These are phyloP conservation scores for Linaria vulgaris DNA, from an alignment of 257 asterid species.

Conservation along the genomic window DNA sequence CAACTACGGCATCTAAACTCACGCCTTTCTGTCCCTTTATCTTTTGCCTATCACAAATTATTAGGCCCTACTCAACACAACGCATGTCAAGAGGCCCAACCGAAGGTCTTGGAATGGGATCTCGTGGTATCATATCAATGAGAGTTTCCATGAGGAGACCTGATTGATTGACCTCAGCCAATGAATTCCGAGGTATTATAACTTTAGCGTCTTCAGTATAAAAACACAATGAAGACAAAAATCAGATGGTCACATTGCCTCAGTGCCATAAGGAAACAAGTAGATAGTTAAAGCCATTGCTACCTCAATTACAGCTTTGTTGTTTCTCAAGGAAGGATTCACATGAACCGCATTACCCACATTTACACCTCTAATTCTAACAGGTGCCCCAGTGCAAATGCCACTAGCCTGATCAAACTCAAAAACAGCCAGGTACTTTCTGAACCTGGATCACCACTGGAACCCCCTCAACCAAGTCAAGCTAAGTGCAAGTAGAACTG, in stretches of 20 bases:
- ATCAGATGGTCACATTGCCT: slow-evolving; percentile 18
- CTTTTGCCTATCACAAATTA: slow-evolving; percentile 87
- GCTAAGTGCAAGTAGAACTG: slow-evolving; percentile 75
- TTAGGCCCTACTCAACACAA: slow-evolving; percentile 80
- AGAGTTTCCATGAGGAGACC: slow-evolving; percentile 99
- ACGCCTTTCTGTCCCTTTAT: slow-evolving; percentile 86
- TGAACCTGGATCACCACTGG: slow-evolving; percentile 79
- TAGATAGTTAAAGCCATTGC: slow-evolving; percentile 24
- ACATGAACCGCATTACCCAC: slow-evolving; percentile 89
- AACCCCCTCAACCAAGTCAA: slow-evolving; percentile 92
- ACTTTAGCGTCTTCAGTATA: slow-evolving; percentile 89
- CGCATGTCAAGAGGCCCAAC: slow-evolving; percentile 79
- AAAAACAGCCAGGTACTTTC: slow-evolving; percentile 77
- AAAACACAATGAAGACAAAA: slow-evolving; percentile 27
- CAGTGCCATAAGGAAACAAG: slow-evolving; percentile 20
- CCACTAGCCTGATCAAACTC: slow-evolving; percentile 96
- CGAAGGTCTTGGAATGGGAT: slow-evolving; percentile 80
- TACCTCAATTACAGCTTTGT: slow-evolving; percentile 93
- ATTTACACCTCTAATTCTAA: slow-evolving; percentile 88
- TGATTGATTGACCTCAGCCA: slow-evolving; percentile 95
- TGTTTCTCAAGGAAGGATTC: slow-evolving; percentile 75
- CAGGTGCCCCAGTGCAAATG: slow-evolving; percentile 89
- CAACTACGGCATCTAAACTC: slow-evolving; percentile 95
- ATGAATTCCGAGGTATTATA: slow-evolving; percentile 82
- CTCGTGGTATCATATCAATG: slow-evolving; percentile 85